A percentile compares a stretch with the other conserved stretches of the same genome.
Conservation (phyloP, 2,329 filamentous ascomycete genomes). For the Aureobasidium lini region DNA sequence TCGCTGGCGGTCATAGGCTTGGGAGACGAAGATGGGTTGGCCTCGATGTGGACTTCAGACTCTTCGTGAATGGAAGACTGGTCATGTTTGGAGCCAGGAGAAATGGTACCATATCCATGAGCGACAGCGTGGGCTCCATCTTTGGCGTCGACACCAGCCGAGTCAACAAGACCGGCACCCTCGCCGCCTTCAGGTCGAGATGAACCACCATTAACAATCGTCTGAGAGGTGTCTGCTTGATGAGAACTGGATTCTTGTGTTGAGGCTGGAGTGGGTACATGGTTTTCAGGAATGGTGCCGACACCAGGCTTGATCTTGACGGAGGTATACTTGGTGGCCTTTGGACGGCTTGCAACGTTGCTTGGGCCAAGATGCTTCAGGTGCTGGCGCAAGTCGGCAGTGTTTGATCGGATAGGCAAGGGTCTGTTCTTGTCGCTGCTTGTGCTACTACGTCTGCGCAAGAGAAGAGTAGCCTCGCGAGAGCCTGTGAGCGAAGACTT, state of each 20-base stretch:
- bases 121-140: constrained; percentile 57
- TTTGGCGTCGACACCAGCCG: constrained; percentile 51
- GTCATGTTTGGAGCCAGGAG: neutral
- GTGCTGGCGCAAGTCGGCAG: constrained; percentile 51
- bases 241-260: constrained; percentile 1
- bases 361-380: constrained; percentile 58
- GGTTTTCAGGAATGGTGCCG: constrained; percentile 35
- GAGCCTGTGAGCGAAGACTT: constrained; percentile 6
- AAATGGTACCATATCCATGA: constrained; percentile 38
- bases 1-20: constrained; percentile 16
- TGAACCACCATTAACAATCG: constrained; percentile 5
- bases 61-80: neutral
- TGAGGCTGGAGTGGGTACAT: neutral
- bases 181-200: constrained; percentile 44
- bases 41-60: neutral
- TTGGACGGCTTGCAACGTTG: constrained; percentile 53
- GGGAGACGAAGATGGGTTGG: neutral
- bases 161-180: constrained; percentile 46
- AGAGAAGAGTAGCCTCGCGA: constrained; percentile 32
- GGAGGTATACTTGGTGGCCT: constrained; percentile 52
- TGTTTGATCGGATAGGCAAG: constrained; percentile 40
- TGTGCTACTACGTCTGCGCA: constrained; percentile 40
- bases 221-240: neutral
- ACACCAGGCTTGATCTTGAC: constrained; percentile 59
- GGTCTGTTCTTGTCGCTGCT: constrained; percentile 23